Percentiles rank a stretch among this genome's conserved stretches.
These are phyloP conservation scores for Hyaloscypha finlandica DNA, from an alignment of 495 filamentous ascomycete species.

Conservation along the genomic window DNA sequence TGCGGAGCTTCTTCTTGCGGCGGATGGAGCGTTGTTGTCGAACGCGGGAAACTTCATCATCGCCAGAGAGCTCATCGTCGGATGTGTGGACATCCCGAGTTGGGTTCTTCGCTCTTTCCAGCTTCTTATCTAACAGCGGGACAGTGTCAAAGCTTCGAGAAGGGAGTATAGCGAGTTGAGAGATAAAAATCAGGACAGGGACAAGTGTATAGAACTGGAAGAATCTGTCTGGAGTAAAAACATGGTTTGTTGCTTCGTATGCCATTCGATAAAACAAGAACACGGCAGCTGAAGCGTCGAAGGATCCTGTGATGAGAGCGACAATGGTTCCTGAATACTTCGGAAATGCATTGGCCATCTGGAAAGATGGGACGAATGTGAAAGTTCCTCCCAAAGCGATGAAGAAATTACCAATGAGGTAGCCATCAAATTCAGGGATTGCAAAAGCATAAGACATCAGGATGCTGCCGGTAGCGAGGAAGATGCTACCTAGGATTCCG, in stretches of 20 bases:
- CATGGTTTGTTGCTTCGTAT: conserved; percentile 60
- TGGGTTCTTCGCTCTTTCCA: conserved; percentile 49
- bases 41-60: conserved; percentile 48
- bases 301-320: conserved; percentile 83
- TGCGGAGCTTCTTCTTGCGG: conserved; percentile 35
- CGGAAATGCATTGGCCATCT: conserved; percentile 88
- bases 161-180: conserved; percentile 77
- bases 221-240: conserved; percentile 68
- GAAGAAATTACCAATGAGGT: conserved; percentile 76
- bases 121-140: conserved; percentile 78
- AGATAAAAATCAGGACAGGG: conserved; percentile 65
- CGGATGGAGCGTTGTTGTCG: conserved; percentile 55
- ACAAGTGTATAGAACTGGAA: conserved; percentile 77
- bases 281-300: conserved; percentile 82
- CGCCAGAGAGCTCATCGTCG: conserved; percentile 40
- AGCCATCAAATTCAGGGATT: conserved; percentile 64
- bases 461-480: conserved; percentile 65
- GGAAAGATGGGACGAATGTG: conserved; percentile 87
- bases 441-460: conserved; percentile 67
- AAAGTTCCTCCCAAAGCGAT: conserved; percentile 86
- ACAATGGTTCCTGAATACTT: conserved; percentile 81
- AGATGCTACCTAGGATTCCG: conserved; percentile 69
- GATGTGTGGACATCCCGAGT: conserved; percentile 41
- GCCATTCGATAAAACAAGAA: conserved; percentile 83
- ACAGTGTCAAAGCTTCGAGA: conserved; percentile 81